phyloP scores from a whole-genome alignment of 129 eudicot genomes.

The Tagetes erecta region DNA sequence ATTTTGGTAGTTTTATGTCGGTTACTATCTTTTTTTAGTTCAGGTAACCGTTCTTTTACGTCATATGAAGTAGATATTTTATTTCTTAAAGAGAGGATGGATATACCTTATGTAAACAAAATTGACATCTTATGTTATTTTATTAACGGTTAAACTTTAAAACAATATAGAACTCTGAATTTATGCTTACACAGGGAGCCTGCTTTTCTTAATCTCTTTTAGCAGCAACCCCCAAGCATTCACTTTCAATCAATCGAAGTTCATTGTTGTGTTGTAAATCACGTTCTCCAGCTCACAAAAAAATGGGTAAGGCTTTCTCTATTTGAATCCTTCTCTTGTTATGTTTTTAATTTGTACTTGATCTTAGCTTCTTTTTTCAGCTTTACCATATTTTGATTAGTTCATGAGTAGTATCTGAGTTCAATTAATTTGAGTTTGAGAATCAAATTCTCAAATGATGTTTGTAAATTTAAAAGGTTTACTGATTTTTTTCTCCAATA shows the following conservation, averaged over 20 bases:
- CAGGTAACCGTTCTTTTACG: background rate
- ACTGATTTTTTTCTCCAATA: conserved; percentile 20
- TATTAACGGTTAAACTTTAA: background rate
- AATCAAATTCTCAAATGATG: background rate
- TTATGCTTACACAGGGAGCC: background rate
- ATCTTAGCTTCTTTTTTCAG: conserved; percentile 8
- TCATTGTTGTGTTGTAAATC: background rate
- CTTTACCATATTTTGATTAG: background rate
- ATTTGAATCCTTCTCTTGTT: background rate
- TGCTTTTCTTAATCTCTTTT: background rate
- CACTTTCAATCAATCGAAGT: background rate
- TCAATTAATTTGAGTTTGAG: background rate
- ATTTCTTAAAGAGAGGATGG: background rate
- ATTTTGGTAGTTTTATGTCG: background rate
- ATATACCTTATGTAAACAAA: background rate
- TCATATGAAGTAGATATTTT: background rate
- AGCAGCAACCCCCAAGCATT: background rate
- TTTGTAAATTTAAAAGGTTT: background rate
- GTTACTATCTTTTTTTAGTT: background rate
- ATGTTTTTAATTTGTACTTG: background rate
- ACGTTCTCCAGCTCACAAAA: conserved; percentile 4
- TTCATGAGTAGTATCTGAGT: background rate
- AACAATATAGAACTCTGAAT: background rate
- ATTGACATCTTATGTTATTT: background rate
- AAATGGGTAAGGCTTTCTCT: conserved; percentile 12